phyloP scores from a whole-genome alignment of 352 stramenopile species.

The Globisporangium apiculatum region DNA sequence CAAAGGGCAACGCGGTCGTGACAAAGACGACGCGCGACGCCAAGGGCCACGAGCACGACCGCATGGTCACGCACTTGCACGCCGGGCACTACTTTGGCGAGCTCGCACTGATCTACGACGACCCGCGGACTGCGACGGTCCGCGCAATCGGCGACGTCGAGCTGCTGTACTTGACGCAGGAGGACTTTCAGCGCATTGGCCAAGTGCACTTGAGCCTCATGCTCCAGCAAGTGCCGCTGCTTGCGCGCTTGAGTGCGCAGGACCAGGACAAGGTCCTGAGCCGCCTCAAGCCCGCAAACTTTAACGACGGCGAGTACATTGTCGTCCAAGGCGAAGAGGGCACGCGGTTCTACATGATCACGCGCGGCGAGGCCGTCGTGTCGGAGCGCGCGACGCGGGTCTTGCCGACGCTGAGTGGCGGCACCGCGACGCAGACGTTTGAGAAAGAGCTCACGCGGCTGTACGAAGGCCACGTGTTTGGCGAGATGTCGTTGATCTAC shows the following conservation, averaged over 20 bases:
- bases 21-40: conserved; percentile 55
- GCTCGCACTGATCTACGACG: conserved; percentile 88
- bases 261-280: conserved; percentile 83
- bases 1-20: conserved; percentile 80
- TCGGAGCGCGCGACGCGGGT: conserved; percentile 45
- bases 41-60: conserved; percentile 46
- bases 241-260: conserved; percentile 54
- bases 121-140: conserved; percentile 80
- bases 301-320: conserved; percentile 84
- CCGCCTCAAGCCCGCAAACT: conserved; percentile 75
- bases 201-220: conserved; percentile 85
- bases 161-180: conserved; percentile 78
- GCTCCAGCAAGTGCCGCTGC: conserved; percentile 78
- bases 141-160: conserved; percentile 72
- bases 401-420: conserved; percentile 7
- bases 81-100: conserved; percentile 93
- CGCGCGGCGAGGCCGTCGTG: conserved; percentile 76
- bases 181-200: conserved; percentile 84
- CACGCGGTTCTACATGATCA: conserved; percentile 88
- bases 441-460: conserved; percentile 79
- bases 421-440: conserved; percentile 25
- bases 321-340: conserved; percentile 86
- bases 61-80: conserved; percentile 85
- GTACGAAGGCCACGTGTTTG: conserved; percentile 87
- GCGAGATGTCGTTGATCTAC: conserved; percentile 86